Base-by-base conservation (phyloP, 176 grass and related monocot species). In the Lolium multiflorum region DNA sequence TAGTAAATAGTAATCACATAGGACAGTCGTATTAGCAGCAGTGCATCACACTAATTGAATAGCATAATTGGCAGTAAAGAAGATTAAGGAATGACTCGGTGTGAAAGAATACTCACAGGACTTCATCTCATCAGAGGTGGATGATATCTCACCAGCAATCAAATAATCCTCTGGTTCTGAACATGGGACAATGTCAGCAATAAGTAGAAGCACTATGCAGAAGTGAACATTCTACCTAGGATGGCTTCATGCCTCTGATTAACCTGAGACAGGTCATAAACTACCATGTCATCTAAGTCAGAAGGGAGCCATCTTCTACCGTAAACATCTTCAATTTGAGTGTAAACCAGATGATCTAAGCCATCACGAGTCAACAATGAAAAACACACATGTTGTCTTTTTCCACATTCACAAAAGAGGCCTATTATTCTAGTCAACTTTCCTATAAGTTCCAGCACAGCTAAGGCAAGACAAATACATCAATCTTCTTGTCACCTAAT, bases 211-310 rank as follows among this genome's bases (percentile, higher is more conserved):
- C 38, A 68, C 60, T 22, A 38, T 59, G 11, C 50, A 71, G 43
- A 67, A 84, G 6, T 31, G 49, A 80, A 75, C 7, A 74, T 5
- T 83, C 67, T 41, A 67, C 54, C 26, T 80, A 50, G 48, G 25
- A 75, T 61, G 51, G 25, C 72, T 43, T 10, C 26, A 38, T 68
- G 70, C 41, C 60, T 51, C 77, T 81, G 79, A 80, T 75, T 89
- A 82, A 90, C 83, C 26, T 31, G n/a, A 68, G 37, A 82, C 28
- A 81, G 81, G 20, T 55, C 50, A 58, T 44, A 68, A 64, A 79
- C 39, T 60, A 80, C 12, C 39, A 59, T n/a, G 15, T 46, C 18
- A 1, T 56, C 11, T 67, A 51, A 43, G 51, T 76, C 59, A 87
- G 39, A 58, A 82, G 52, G 62, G 55, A 57, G 41, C 15, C n/a